These are phyloP conservation scores for Trypanosoma rangeli DNA, from an alignment of 208 protist genomes.

Conservation along the genomic window DNA sequence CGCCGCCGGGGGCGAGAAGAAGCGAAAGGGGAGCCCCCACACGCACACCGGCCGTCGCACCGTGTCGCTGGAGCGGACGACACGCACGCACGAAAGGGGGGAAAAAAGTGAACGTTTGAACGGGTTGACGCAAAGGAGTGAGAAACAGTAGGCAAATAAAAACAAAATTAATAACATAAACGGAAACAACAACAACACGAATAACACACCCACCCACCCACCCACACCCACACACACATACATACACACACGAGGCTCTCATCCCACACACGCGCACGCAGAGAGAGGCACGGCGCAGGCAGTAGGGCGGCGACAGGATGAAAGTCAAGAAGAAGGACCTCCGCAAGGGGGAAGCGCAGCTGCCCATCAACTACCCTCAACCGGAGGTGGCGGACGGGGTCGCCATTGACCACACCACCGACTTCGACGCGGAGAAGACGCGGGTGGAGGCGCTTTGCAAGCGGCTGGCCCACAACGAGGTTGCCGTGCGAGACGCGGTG, in stretches of 20 bases:
- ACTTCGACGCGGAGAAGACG: conserved; percentile 57
- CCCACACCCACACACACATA: too few relatives aligned
- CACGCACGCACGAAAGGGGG: too few relatives aligned
- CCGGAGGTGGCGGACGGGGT: conserved; percentile 49
- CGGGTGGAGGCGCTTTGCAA: conserved; percentile 80
- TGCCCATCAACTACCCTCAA: conserved; percentile 90
- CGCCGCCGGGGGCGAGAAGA: neutral
- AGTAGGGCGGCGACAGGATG: conserved; percentile 36
- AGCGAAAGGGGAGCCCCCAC: neutral
- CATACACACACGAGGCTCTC: too few relatives aligned
- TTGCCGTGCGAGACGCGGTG: conserved; percentile 69
- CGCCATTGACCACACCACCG: conserved; percentile 19
- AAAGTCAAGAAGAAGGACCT: conserved; percentile 92
- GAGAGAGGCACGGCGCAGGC: neutral
- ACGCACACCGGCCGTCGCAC: neutral
- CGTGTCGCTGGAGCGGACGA: too few relatives aligned
- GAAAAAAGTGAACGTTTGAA: too few relatives aligned
- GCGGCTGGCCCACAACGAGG: conserved; percentile 84
- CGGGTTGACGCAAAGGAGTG: too few relatives aligned
- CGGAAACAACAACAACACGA: too few relatives aligned
- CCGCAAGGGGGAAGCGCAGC: conserved; percentile 73
- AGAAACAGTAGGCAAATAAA: too few relatives aligned
- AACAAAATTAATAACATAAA: too few relatives aligned
- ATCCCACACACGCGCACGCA: neutral
- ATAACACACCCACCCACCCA: too few relatives aligned